A percentile compares a stretch with the other conserved stretches of the same genome.
Conservation (phyloP, 2,329 filamentous ascomycete genomes). For the Aspergillus japonicus region DNA sequence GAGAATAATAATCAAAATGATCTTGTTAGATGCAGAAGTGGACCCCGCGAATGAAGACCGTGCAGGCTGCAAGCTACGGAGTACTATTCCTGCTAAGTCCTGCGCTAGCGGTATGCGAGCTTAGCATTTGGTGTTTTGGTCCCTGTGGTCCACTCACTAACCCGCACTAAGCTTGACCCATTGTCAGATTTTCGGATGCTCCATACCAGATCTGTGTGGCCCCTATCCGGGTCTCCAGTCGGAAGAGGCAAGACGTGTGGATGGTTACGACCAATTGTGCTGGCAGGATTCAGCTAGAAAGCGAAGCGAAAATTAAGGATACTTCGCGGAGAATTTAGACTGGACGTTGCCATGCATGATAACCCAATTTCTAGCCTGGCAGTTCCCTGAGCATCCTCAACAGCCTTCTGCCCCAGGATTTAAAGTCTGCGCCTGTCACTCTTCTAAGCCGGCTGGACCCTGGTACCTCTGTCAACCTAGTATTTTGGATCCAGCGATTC, state of each 20-base stretch:
- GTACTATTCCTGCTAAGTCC: slow-evolving; percentile 1
- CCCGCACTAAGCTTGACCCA: not conserved
- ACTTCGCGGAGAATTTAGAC: slow-evolving; percentile 1
- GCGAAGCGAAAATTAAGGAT: not conserved
- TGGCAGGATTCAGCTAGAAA: not conserved
- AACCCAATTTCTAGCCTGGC: slow-evolving; percentile 1
- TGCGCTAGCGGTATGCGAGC: not conserved
- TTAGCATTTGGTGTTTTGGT: not conserved
- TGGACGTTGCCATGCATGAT: slow-evolving; percentile 1
- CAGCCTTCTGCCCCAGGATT: not conserved
- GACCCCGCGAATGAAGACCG: not conserved
- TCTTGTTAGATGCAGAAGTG: not conserved
- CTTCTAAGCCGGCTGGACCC: not conserved
- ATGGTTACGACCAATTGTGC: not conserved
- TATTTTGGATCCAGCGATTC: not conserved
- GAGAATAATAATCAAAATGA: not conserved
- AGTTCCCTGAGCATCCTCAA: not conserved
- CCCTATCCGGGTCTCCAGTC: not conserved
- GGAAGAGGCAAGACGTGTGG: not conserved
- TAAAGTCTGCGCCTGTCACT: not conserved
- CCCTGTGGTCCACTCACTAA: not conserved
- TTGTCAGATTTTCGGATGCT: not conserved
- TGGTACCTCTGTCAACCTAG: not conserved
- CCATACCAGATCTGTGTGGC: slow-evolving; percentile 3
- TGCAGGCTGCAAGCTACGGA: not conserved